Percentiles rank a stretch among this genome's conserved stretches.
These are phyloP conservation scores for Aeschynomene evenia DNA, from an alignment of 306 rosid species.

Conservation along the genomic window DNA sequence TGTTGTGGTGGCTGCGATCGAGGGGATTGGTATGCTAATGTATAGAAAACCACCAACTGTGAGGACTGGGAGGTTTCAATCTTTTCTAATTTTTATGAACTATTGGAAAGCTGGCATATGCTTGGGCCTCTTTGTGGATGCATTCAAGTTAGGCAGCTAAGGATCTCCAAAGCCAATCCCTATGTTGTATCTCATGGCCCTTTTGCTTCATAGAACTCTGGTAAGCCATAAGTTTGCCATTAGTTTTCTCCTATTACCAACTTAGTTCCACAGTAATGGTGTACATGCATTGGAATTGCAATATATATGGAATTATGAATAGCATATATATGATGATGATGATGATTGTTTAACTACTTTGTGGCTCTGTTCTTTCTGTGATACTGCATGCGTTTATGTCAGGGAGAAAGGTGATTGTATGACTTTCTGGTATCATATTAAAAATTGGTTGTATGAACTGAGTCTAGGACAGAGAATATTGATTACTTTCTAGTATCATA, in stretches of 20 bases:
- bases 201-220: constrained; percentile 10
- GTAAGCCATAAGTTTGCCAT: constrained; percentile 11
- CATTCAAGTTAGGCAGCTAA: constrained; percentile 91
- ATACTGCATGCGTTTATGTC: constrained; percentile 2
- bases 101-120: constrained; percentile 99
- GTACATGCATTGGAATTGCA: constrained; percentile 21
- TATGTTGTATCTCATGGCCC: not conserved
- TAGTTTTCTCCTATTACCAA: constrained; percentile 9
- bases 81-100: constrained; percentile 72
- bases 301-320: not conserved
- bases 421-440: not conserved
- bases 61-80: constrained; percentile 63
- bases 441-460: too few relatives aligned
- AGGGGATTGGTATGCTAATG: constrained; percentile 92
- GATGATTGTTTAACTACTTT: not conserved
- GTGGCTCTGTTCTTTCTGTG: constrained; percentile 12
- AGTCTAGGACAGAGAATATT: not conserved
- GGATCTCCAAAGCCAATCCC: not conserved
- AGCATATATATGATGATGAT: constrained; percentile 15
- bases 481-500: not conserved
- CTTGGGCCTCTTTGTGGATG: constrained; percentile 95
- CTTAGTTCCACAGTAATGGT: constrained; percentile 11
- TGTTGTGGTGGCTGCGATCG: constrained; percentile 88
- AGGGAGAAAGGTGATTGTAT: not conserved
- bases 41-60: constrained; percentile 61